Conservation (phyloP, 768 basidiomycete species). For the Termitomyces sp. region DNA sequence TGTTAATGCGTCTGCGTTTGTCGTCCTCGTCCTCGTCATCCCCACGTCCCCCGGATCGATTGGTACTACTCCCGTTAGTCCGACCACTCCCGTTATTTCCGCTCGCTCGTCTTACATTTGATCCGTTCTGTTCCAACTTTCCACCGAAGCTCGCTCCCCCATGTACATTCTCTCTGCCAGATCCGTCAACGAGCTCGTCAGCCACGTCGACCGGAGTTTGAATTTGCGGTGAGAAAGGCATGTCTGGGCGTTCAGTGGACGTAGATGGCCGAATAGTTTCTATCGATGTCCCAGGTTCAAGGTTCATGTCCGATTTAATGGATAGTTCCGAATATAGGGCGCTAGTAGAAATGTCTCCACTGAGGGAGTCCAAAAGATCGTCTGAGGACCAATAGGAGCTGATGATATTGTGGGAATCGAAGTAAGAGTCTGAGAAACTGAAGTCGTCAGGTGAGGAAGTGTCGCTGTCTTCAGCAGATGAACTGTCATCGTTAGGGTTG, state of each 20-base stretch:
- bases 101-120: constrained; percentile 15
- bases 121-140: constrained; percentile 13
- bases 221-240: constrained; percentile 1
- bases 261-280: constrained; percentile 37
- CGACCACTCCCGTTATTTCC: constrained; percentile 22
- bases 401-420: constrained; percentile 18
- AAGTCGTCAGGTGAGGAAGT: constrained; percentile 24
- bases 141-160: constrained; percentile 7
- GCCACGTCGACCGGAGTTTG: constrained; percentile 12
- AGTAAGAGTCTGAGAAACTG: constrained; percentile 18
- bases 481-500: constrained; percentile 16
- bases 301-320: constrained; percentile 21
- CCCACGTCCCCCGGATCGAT: constrained; percentile 36
- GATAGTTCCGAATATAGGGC: constrained; percentile 15
- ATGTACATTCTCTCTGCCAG: constrained; percentile 22
- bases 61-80: constrained; percentile 26
- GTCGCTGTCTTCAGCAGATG: constrained; percentile 26
- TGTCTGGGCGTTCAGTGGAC: constrained; percentile 8
- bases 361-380: constrained; percentile 15
- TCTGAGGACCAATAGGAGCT: constrained; percentile 21
- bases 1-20: constrained; percentile 18
- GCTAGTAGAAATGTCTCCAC: constrained; percentile 4
- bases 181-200: constrained; percentile 22
- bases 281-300: constrained; percentile 44
- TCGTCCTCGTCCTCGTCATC: constrained; percentile 33